Base-by-base conservation (phyloP, 2,329 filamentous ascomycete species). In the Raffaelea ambrosiae region DNA sequence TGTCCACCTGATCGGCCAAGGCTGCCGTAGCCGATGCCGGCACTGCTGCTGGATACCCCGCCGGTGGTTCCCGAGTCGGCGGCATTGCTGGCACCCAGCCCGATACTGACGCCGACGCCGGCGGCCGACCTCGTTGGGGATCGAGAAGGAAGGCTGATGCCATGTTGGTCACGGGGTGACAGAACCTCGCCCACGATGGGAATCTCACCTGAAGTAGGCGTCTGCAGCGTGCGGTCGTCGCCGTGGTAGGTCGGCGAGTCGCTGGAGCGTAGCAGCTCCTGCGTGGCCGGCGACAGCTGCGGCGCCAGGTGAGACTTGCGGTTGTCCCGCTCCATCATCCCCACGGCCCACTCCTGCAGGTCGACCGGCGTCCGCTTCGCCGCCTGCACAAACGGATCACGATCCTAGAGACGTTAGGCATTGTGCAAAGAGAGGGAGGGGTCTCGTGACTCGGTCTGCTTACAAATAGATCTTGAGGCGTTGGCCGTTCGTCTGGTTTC, bases 361-460 rank as follows among this genome's bases (percentile, higher is more conserved):
- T 98, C 86, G 44, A 98, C 93, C 1, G 93, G 93, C 1, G 93
- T 98, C 57, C 91, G 81, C 72, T 97, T 97, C 43, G 93, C 93
- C 46, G 93, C 93, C 67, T 95, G 89, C 19, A 98, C 81, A 66
- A 98, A 98, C 3, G 89, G 82, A 62, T 98, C 93, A 52, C 85
- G 84, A 55, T 96, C 90, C 88, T 94, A 51, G 2, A 18, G 9
- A 47, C 19, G 38, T 41, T 48, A 23, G 40, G 23, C 36, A 13
- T 18, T n/a, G 38, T 18, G 11, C 20, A 33, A 33, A 33, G 31
- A 16, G 31, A 16, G 31, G 31, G 31, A 33, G 13, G 36, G 31
- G n/a, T n/a, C n/a, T n/a, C n/a, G n/a, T n/a, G n/a, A n/a, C n/a
- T n/a, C n/a, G n/a, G n/a, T n/a, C n/a, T n/a, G 68, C 86, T 66